A percentile compares a stretch with the other conserved stretches of the same genome.
These are phyloP conservation scores for Yamadazyma trypodendri DNA, from an alignment of 1,139 yeast species.

Conservation along the genomic window DNA sequence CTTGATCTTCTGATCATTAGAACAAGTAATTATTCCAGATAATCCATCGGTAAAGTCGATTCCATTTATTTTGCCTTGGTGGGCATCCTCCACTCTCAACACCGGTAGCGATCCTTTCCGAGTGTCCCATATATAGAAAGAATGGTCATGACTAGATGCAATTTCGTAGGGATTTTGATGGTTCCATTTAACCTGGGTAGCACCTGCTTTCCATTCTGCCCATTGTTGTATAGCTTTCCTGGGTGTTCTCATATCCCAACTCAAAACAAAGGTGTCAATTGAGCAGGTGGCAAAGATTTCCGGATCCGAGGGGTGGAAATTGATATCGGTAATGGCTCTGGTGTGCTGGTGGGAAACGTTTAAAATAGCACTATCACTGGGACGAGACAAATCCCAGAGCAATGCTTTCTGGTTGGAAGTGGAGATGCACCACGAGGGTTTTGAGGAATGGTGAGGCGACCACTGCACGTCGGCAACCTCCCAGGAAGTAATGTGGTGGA, in stretches of 20 bases:
- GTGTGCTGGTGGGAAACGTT: conserved; percentile 86
- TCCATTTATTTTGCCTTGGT: conserved; percentile 81
- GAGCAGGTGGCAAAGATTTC: conserved; percentile 92
- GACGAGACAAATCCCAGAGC: conserved; percentile 85
- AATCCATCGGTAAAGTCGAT: conserved; percentile 71
- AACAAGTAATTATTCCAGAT: conserved; percentile 69
- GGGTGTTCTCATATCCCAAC: conserved; percentile 91
- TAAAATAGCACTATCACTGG: conserved; percentile 76
- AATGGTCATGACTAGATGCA: conserved; percentile 84
- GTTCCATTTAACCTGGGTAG: conserved; percentile 95
- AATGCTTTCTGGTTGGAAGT: conserved; percentile 94
- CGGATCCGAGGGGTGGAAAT: conserved; percentile 85
- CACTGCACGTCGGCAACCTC: conserved; percentile 99
- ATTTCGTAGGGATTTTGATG: conserved; percentile 69
- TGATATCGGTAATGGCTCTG: conserved; percentile 92
- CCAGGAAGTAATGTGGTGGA: conserved; percentile 92
- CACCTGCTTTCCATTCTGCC: conserved; percentile 94
- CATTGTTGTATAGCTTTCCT: conserved; percentile 68
- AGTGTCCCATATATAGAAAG: conserved; percentile 82
- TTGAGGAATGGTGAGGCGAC: conserved; percentile 80
- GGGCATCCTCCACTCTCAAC: conserved; percentile 63
- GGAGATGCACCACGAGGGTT: conserved; percentile 89
- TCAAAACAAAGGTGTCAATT: conserved; percentile 79
- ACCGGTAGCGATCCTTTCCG: conserved; percentile 81
- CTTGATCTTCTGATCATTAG: conserved; percentile 85